phyloP scores from a whole-genome alignment of 768 basidiomycete species.

The Tephrocybe rancida region DNA sequence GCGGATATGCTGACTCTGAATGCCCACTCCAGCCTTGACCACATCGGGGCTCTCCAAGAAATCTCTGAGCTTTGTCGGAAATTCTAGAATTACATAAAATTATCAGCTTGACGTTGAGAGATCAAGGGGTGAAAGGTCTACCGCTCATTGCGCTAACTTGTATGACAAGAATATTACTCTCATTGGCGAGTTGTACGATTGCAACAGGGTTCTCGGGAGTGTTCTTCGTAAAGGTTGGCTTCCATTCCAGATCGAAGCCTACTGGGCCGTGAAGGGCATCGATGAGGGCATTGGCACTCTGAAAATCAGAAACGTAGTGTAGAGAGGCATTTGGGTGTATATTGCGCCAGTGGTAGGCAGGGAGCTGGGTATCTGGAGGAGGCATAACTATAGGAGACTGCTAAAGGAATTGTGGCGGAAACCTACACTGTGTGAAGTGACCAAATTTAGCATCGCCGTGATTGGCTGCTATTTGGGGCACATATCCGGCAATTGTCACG shows the following conservation, averaged over 20 bases:
- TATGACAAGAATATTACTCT: conserved; percentile 57
- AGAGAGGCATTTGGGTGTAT: conserved; percentile 30
- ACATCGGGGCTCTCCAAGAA: conserved; percentile 57
- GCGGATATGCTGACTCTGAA: conserved; percentile 53
- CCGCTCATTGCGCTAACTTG: conserved; percentile 66
- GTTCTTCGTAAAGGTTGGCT: conserved; percentile 59
- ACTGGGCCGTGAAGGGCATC: conserved; percentile 35
- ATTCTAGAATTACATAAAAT: conserved; percentile 35
- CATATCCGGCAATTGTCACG: conserved; percentile 26
- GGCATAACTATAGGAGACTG: background rate
- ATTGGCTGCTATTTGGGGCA: conserved; percentile 38
- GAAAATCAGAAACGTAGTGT: conserved; percentile 36
- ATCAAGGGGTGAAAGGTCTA: conserved; percentile 20
- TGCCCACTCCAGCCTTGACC: conserved; percentile 73
- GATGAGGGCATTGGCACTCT: conserved; percentile 34
- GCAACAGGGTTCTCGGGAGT: conserved; percentile 66
- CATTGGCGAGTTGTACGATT: conserved; percentile 70
- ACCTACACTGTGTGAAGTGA: conserved; percentile 12
- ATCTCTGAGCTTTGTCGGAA: conserved; percentile 50
- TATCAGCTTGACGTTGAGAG: conserved; percentile 1
- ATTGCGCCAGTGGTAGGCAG: conserved; percentile 38
- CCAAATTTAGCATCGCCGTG: conserved; percentile 23
- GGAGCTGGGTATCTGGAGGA: conserved; percentile 4
- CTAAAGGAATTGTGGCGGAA: conserved; percentile 12
- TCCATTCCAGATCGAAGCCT: conserved; percentile 86